Evolutionary conservation across 192 early-diverging fungal species (phyloP).

Genomic region (Coemansia sp.): DNA sequence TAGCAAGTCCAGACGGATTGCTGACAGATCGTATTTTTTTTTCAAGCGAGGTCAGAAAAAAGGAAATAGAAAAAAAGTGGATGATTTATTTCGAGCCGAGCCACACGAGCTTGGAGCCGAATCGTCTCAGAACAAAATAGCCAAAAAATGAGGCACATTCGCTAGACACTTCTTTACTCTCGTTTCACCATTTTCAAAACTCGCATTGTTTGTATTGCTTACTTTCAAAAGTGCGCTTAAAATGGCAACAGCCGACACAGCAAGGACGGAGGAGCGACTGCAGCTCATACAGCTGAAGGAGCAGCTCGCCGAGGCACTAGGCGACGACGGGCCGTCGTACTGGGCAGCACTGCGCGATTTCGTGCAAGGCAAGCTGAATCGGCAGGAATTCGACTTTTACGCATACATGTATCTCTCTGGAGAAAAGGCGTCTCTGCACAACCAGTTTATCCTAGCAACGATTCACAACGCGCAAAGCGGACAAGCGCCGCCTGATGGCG

Average conservation of each 20-base stretch:
- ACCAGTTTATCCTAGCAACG: constrained; percentile 73
- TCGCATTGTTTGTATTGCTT: background rate
- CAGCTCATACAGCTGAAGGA: constrained; percentile 63
- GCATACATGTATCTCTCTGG: constrained; percentile 63
- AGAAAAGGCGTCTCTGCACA: constrained; percentile 61
- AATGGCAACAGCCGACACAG: background rate
- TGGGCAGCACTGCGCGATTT: constrained; percentile 74
- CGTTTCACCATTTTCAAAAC: too few species aligned
- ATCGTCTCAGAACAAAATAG: too few species aligned
- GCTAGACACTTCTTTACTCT: too few species aligned
- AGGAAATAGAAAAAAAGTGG: too few species aligned
- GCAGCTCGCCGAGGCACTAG: constrained; percentile 69
- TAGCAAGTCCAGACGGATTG: too few species aligned
- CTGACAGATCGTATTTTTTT: too few species aligned
- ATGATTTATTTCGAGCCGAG: too few species aligned
- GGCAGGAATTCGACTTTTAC: constrained; percentile 79
- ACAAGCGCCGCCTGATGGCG: constrained; percentile 62
- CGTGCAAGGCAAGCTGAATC: constrained; percentile 71
- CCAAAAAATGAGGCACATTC: too few species aligned
- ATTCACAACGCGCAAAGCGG: constrained; percentile 75
- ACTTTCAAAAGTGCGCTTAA: background rate
- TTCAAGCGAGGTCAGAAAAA: too few species aligned
- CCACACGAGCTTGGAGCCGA: too few species aligned
- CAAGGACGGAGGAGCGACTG: constrained; percentile 38
- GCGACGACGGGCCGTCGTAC: constrained; percentile 72